Conservation (phyloP, 306 rosid species). For the Coriaria nepalensis region DNA sequence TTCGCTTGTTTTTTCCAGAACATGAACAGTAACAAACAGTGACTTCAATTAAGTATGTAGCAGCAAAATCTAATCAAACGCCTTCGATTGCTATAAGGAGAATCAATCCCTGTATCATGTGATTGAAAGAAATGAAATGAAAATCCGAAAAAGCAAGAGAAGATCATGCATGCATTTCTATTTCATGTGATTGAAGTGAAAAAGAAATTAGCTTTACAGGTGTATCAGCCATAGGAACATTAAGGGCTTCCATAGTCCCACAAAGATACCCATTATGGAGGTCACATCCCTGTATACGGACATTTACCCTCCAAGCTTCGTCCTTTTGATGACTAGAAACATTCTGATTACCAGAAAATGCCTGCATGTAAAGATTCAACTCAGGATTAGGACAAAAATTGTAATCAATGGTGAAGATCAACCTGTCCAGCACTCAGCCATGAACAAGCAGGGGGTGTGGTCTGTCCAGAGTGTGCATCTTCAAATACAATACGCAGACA, state of each 20-base stretch:
- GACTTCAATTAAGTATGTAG: too few relatives aligned
- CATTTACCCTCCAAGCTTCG: slow-evolving; percentile 97
- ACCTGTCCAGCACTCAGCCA: slow-evolving; percentile 82
- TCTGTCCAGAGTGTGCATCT: slow-evolving; percentile 57
- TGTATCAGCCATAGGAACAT: slow-evolving; percentile 96
- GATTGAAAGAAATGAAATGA: too few relatives aligned
- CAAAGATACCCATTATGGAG: slow-evolving; percentile 91
- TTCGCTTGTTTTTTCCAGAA: too few relatives aligned
- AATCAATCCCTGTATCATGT: too few relatives aligned
- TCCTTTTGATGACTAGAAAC: slow-evolving; percentile 77
- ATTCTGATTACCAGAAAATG: slow-evolving; percentile 88
- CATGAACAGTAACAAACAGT: too few relatives aligned
- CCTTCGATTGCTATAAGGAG: too few relatives aligned
- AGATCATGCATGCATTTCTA: not conserved
- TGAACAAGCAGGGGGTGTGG: slow-evolving; percentile 45
- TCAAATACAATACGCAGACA: not conserved
- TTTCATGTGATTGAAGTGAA: not conserved
- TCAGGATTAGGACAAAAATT: not conserved
- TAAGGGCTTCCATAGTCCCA: slow-evolving; percentile 97
- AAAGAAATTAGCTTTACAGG: slow-evolving; percentile 46
- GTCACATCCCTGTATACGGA: slow-evolving; percentile 86
- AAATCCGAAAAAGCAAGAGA: slow-evolving; percentile 6
- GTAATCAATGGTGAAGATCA: too few relatives aligned
- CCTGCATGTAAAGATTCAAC: slow-evolving; percentile 29
- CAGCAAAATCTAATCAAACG: too few relatives aligned